phyloP scores from a whole-genome alignment of 2,329 filamentous ascomycete species.

The Apiospora malaysiana region DNA sequence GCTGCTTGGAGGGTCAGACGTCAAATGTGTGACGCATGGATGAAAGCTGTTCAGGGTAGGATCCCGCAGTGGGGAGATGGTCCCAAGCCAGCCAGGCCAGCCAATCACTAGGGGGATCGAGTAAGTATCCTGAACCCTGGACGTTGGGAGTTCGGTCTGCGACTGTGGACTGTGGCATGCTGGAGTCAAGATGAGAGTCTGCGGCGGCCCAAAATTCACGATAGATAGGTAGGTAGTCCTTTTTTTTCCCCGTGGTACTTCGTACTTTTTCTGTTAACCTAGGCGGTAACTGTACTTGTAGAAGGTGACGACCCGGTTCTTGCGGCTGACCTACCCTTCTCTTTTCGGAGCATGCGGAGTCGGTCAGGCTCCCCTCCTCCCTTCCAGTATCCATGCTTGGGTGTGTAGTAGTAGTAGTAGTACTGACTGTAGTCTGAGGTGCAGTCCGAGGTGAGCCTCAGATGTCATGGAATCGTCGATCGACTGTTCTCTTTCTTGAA shows the following conservation, averaged over 20 bases:
- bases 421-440: no score
- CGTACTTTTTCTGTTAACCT: background rate
- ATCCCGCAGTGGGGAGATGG: conserved; percentile 7
- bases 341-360: conserved; percentile 5
- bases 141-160: background rate
- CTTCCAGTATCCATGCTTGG: no score
- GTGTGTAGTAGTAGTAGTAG: no score
- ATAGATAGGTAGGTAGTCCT: background rate
- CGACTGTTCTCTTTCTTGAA: background rate
- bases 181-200: no score
- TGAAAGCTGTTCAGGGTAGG: background rate
- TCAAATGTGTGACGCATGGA: conserved; percentile 18
- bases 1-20: conserved; percentile 13
- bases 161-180: background rate
- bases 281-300: background rate
- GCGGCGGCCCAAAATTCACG: background rate
- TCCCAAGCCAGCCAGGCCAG: background rate
- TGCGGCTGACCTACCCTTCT: background rate
- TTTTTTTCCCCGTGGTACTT: no score
- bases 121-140: background rate
- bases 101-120: background rate
- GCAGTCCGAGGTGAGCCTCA: background rate
- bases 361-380: background rate
- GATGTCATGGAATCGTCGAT: conserved; percentile 1
- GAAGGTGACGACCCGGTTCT: background rate